Evolutionary conservation across 495 filamentous ascomycete species (phyloP), one percentile per base, ranked within the genome.

Genomic region (Sabuloglossum arenarium): DNA sequence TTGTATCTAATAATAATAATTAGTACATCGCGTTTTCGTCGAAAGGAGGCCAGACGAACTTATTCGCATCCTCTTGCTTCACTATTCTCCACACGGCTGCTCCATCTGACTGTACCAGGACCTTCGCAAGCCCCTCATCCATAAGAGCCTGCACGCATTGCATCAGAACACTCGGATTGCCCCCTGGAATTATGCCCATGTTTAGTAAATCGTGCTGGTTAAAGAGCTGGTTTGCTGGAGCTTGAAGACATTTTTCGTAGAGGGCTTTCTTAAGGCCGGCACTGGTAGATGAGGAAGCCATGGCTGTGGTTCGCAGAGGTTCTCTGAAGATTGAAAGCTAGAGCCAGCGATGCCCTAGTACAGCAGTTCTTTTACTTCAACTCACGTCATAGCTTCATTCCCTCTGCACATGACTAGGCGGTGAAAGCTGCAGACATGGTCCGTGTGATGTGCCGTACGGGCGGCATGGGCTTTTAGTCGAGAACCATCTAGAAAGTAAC

Each of bases 171-270:
- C 21, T 45, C 1, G 24, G n/a, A 29, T 59, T 34, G 19, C 43
- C 37, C 12, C 27, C 28, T 27, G 53, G 51, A 24, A 59, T 56
- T 24, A 59, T 28, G 23, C 57, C 57, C 53, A 59, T 19, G 37
- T 27, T 55, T 19, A 56, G 34, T 6, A 59, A 49, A 39, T 59
- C 57, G 25, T 31, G 16, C 21, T 55, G 52, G 31, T 57, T 56
- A 57, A 67, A 67, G 34, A 67, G 57, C 34, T 64, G 59, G 45
- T 59, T 62, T 14, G 56, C 60, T 1, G 62, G 65, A 25, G 63
- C 63, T 56, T 64, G 61, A 8, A 67, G 59, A 54, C 65, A 67
- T 67, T 60, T 42, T 30, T 63, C 63, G 51, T 67, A 67, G 46
- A 67, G 61, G 1, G 60, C 43, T 10, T 32, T 54, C 46, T 57